phyloP scores from a whole-genome alignment of 192 early-diverging fungal genomes.

The Backusella sp. region DNA sequence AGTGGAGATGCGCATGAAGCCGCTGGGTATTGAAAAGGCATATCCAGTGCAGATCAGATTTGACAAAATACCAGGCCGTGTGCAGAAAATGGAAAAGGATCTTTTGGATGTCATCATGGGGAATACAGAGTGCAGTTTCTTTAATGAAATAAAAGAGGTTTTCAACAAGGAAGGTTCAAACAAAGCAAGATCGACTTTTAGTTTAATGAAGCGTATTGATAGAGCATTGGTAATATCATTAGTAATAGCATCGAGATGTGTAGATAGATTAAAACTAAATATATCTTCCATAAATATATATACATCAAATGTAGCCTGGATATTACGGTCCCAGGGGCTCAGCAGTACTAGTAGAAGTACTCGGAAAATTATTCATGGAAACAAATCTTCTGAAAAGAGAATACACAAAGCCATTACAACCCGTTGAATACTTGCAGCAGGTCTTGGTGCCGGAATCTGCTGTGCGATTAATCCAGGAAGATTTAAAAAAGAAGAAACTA shows the following conservation, averaged over 20 bases:
- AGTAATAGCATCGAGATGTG: neutral
- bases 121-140: conserved; percentile 27
- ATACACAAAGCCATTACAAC: conserved; percentile 38
- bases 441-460: conserved; percentile 54
- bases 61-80: conserved; percentile 24
- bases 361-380: conserved; percentile 40
- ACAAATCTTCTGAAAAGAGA: conserved; percentile 37
- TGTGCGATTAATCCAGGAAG: conserved; percentile 43
- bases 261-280: neutral
- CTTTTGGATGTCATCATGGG: conserved; percentile 36
- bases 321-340: conserved; percentile 57
- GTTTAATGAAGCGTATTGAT: conserved; percentile 42
- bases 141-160: conserved; percentile 24
- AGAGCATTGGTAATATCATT: conserved; percentile 36
- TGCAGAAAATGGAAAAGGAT: conserved; percentile 28
- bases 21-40: conserved; percentile 33
- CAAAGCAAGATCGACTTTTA: conserved; percentile 37
- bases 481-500: conserved; percentile 9
- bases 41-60: conserved; percentile 47
- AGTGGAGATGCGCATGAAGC: conserved; percentile 36
- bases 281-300: neutral
- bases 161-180: conserved; percentile 36
- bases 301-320: conserved; percentile 41
- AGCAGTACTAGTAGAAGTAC: conserved; percentile 28
- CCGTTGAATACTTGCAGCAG: conserved; percentile 52